phyloP scores from a whole-genome alignment of 2,329 filamentous ascomycete species.

The Leptographium flavum region DNA sequence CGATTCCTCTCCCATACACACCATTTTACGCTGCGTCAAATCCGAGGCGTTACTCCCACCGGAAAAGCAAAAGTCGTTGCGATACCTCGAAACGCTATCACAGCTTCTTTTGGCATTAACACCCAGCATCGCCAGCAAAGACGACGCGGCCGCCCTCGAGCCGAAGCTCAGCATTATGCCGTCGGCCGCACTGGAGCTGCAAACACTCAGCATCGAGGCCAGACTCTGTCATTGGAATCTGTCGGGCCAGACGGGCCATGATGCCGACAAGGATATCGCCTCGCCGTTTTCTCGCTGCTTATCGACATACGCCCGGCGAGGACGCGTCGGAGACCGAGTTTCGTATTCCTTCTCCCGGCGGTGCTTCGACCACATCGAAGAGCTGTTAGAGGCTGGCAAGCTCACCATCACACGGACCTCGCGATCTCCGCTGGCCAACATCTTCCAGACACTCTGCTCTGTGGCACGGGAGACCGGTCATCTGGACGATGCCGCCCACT shows the following conservation, averaged over 20 bases:
- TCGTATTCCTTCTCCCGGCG: slow-evolving; percentile 26
- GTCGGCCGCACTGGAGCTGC: slow-evolving; percentile 43
- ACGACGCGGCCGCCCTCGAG: slow-evolving; percentile 42
- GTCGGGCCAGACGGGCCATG: slow-evolving; percentile 37
- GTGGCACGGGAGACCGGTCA: slow-evolving; percentile 30
- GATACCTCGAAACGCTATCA: slow-evolving; percentile 52
- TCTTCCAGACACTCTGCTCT: slow-evolving; percentile 35
- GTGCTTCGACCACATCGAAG: slow-evolving; percentile 22
- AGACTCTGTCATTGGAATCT: slow-evolving; percentile 54
- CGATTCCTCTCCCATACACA: slow-evolving; percentile 40
- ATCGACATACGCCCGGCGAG: slow-evolving; percentile 43
- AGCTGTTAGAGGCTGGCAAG: slow-evolving; percentile 17
- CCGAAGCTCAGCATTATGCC: slow-evolving; percentile 41
- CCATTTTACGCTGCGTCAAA: slow-evolving; percentile 34
- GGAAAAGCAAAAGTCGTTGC: slow-evolving; percentile 42
- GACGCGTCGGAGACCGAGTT: slow-evolving; percentile 17
- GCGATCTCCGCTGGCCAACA: slow-evolving; percentile 27
- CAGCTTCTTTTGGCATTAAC: slow-evolving; percentile 51
- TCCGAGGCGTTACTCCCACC: slow-evolving; percentile 18
- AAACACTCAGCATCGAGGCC: slow-evolving; percentile 45
- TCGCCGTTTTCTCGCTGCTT: slow-evolving; percentile 50
- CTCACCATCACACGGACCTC: slow-evolving; percentile 22
- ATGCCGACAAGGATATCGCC: slow-evolving; percentile 50
- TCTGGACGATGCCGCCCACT: slow-evolving; percentile 38
- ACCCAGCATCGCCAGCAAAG: slow-evolving; percentile 49